phyloP scores from a whole-genome alignment of 495 filamentous ascomycete genomes.

The Aspergillus avenaceus region DNA sequence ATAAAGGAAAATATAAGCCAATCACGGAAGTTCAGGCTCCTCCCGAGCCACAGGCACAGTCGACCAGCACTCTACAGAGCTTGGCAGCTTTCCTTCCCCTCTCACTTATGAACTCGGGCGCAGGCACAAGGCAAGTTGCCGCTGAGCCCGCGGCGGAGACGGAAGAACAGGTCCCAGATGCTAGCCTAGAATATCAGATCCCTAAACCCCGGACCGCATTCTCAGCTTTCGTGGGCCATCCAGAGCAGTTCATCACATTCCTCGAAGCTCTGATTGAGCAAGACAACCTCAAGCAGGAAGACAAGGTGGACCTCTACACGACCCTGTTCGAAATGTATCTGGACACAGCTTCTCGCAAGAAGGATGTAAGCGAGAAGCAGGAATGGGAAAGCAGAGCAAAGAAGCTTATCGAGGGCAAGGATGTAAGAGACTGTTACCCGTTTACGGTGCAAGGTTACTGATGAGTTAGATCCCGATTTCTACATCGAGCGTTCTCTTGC shows the following conservation, averaged over 20 bases:
- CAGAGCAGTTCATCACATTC: slow-evolving; percentile 84
- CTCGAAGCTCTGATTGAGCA: slow-evolving; percentile 77
- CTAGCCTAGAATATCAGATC: slow-evolving; percentile 32
- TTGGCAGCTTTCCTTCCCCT: slow-evolving; percentile 78
- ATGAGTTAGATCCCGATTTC: slow-evolving; percentile 69
- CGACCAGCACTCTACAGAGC: slow-evolving; percentile 71
- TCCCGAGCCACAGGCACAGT: slow-evolving; percentile 49
- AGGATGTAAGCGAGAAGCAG: slow-evolving; percentile 58
- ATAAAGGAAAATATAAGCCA: slow-evolving; percentile 77
- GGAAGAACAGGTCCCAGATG: slow-evolving; percentile 22
- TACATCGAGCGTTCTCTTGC: slow-evolving; percentile 86
- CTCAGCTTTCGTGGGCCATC: slow-evolving; percentile 92
- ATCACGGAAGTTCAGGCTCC: slow-evolving; percentile 58
- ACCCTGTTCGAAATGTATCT: slow-evolving; percentile 98
- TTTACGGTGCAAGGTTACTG: slow-evolving; percentile 13
- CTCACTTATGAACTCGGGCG: slow-evolving; percentile 71
- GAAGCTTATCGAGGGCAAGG: slow-evolving; percentile 69
- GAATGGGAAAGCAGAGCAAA: slow-evolving; percentile 91
- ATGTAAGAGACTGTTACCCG: slow-evolving; percentile 36
- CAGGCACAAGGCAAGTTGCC: slow-evolving; percentile 35
- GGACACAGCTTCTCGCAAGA: slow-evolving; percentile 75
- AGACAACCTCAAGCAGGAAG: slow-evolving; percentile 59
- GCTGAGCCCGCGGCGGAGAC: slow-evolving; percentile 23
- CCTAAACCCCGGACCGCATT: slow-evolving; percentile 90
- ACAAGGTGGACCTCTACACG: slow-evolving; percentile 85